Percentiles rank a stretch among this genome's conserved stretches.
Evolutionary conservation across 2,329 filamentous ascomycete genomes (phyloP).

Genomic region (Penicillium sp.): DNA sequence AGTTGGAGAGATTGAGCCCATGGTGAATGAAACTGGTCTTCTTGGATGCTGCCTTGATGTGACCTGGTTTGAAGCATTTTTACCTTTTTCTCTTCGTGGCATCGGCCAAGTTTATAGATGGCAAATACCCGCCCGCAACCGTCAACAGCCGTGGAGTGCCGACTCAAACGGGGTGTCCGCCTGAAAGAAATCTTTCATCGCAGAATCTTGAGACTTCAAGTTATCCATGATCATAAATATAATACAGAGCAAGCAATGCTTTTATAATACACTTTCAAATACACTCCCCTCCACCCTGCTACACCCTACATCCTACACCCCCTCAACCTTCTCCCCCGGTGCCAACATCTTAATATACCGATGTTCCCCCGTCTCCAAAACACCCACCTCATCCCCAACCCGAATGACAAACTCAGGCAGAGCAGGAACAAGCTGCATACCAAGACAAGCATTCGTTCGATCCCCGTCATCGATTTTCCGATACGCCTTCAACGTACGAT

Average conservation of each 20-base stretch:
- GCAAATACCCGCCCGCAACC: not conserved
- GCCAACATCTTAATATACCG: slow-evolving; percentile 48
- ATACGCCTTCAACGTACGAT: slow-evolving; percentile 54
- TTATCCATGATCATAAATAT: too few species aligned
- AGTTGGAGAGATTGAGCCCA: slow-evolving; percentile 1
- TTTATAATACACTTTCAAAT: not conserved
- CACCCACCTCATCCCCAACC: slow-evolving; percentile 45
- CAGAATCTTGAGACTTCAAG: too few species aligned
- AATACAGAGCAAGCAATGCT: not conserved
- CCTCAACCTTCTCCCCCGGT: slow-evolving; percentile 37
- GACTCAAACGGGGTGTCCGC: too few species aligned
- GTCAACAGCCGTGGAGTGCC: not conserved
- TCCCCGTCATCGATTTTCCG: slow-evolving; percentile 57
- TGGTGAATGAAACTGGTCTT: not conserved
- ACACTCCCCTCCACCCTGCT: too few species aligned
- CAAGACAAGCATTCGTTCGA: slow-evolving; percentile 54
- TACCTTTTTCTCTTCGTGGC: not conserved
- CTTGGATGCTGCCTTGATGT: too few species aligned
- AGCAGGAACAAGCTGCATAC: slow-evolving; percentile 55
- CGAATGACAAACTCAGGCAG: slow-evolving; percentile 36
- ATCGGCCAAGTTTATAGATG: not conserved
- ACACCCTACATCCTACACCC: slow-evolving; percentile 20
- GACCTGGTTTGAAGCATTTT: too few species aligned
- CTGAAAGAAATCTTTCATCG: too few species aligned
- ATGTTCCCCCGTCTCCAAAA: slow-evolving; percentile 49